Evolutionary conservation across 805 yeast species (phyloP).

Genomic region (Sugiyamaella lignohabitans): DNA sequence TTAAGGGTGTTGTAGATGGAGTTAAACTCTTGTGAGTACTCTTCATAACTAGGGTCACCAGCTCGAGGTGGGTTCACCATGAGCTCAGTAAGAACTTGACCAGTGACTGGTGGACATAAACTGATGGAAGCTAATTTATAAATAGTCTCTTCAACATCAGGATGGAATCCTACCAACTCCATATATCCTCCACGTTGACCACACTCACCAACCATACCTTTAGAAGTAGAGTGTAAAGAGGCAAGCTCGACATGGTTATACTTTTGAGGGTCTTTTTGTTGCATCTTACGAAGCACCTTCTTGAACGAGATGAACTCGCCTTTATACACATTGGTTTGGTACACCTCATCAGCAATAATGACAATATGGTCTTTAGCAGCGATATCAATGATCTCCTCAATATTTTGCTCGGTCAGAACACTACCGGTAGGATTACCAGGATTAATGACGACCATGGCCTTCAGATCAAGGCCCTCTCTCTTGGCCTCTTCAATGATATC

Average conservation of each 20-base stretch:
- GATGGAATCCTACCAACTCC: conserved; percentile 80
- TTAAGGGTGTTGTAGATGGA: conserved; percentile 57
- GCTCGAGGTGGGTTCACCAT: conserved; percentile 86
- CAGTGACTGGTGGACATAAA: conserved; percentile 89
- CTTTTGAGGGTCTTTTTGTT: conserved; percentile 43
- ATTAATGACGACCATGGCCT: conserved; percentile 85
- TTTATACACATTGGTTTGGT: conserved; percentile 83
- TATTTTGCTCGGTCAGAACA: conserved; percentile 56
- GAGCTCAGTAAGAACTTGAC: conserved; percentile 87
- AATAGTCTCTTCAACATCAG: conserved; percentile 61
- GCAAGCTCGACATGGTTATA: conserved; percentile 79
- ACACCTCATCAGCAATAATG: conserved; percentile 94
- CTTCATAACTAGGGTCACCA: conserved; percentile 70
- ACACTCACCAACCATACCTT: conserved; percentile 97
- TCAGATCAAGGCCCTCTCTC: conserved; percentile 39
- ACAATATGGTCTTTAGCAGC: conserved; percentile 84
- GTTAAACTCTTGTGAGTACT: conserved; percentile 56
- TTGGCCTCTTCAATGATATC: conserved; percentile 25
- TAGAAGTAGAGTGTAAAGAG: conserved; percentile 93
- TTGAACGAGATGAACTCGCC: conserved; percentile 83
- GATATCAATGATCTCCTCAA: conserved; percentile 62
- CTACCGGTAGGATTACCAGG: conserved; percentile 99
- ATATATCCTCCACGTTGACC: conserved; percentile 99
- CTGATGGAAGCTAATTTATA: conserved; percentile 86
- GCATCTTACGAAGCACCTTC: conserved; percentile 63